These are phyloP conservation scores for Rhexocercosporidium sp. DNA, from an alignment of 2,329 filamentous ascomycete species.

Conservation along the genomic window DNA sequence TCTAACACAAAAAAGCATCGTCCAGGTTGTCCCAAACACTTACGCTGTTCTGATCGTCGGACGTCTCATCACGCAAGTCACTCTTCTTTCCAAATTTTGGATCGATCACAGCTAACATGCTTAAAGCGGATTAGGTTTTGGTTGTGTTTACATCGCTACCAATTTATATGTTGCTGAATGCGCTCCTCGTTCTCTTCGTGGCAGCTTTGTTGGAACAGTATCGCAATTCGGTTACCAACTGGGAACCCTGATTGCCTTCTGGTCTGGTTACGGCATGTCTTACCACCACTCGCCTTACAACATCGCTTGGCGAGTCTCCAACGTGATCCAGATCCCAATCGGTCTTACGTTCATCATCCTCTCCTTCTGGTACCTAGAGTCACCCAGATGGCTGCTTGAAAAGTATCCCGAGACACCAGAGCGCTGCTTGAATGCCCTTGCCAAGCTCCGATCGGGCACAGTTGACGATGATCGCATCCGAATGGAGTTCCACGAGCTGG, in stretches of 20 bases:
- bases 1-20: slow-evolving; percentile 35
- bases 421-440: slow-evolving; percentile 61
- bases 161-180: slow-evolving; percentile 51
- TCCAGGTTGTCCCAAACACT: slow-evolving; percentile 49
- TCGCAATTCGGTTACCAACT: slow-evolving; percentile 51
- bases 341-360: slow-evolving; percentile 60
- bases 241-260: slow-evolving; percentile 51
- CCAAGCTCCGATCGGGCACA: slow-evolving; percentile 65
- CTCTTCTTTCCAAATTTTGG: not conserved
- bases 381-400: slow-evolving; percentile 68
- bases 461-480: slow-evolving; percentile 71
- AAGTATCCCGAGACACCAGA: slow-evolving; percentile 65
- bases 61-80: slow-evolving; percentile 45
- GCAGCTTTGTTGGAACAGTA: slow-evolving; percentile 48
- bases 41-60: slow-evolving; percentile 48
- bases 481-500: slow-evolving; percentile 66
- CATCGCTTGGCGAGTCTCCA: slow-evolving; percentile 50
- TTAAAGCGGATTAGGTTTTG: slow-evolving; percentile 47
- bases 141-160: slow-evolving; percentile 49
- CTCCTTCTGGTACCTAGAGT: slow-evolving; percentile 66
- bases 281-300: slow-evolving; percentile 48
- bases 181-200: slow-evolving; percentile 46
- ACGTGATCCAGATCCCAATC: slow-evolving; percentile 49
- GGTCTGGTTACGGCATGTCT: slow-evolving; percentile 51
- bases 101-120: not conserved